Base-by-base conservation (phyloP, 2,329 filamentous ascomycete species). In the Colletotrichum higginsianum region DNA sequence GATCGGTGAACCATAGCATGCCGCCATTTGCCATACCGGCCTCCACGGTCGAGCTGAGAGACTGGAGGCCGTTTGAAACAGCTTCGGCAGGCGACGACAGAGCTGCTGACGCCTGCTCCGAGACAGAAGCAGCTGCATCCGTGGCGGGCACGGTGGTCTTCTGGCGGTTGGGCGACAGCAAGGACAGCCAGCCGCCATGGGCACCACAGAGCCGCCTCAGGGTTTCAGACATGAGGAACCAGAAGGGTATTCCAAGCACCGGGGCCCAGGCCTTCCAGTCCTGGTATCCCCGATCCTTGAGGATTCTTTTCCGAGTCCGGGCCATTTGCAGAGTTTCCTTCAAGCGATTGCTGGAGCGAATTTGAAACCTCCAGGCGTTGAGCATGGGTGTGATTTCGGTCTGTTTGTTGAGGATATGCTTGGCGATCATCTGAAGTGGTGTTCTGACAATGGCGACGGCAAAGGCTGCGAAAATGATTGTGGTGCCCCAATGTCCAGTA, bases 1-100 rank as follows among this genome's bases (percentile, higher is more conserved):
- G 82, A 74, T 90, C 85, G 2, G 83, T 80, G 75, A 90, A 89
- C 88, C 88, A 90, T 18, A 90, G 80, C 50, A 82, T 84, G 35
- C 88, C 88, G 6, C 86, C 88, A 0, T 84, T 81, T 0, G 81
- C 76, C n/a, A 90, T 75, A 1, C 82, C 63, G 9, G 60, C 35
- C 23, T 71, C 70, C 21, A 61, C 44, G 78, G 53, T 87, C 78
- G 47, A 79, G 74, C 65, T 80, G 73, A 67, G 72, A 72, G 63
- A 75, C 74, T 75, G 65, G 8, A 62, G 58, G 38, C 55, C 16
- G 75, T 72, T n/a, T 69, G 61, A 60, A 50, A 66, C 60, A 23
- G 78, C 71, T 4, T 76, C 74, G 15, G 77, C 77, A 2, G 69
- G 40, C 7, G 69, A 46, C n/a, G 63, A 49, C 13, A 57, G 26